Conservation (phyloP, 306 rosid species). For the Mimosa pudica region DNA sequence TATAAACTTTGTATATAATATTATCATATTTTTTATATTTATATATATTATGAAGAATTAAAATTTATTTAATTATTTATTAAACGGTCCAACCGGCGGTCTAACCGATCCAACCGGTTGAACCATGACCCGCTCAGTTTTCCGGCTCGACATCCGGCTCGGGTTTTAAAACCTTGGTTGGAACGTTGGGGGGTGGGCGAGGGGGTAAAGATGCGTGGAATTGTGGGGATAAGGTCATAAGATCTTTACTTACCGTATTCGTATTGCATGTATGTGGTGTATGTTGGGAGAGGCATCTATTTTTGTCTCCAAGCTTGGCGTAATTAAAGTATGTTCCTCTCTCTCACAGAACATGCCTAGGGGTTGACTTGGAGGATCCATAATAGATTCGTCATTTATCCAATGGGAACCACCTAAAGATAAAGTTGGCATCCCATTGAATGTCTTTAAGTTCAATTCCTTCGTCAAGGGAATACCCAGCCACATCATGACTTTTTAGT, state of each 20-base stretch:
- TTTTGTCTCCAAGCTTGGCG: slow-evolving; percentile 20
- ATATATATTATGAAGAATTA: no score
- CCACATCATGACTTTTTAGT: no score
- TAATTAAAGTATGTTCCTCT: slow-evolving; percentile 9
- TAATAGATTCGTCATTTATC: slow-evolving; percentile 46
- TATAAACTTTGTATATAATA: no score
- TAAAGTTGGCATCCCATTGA: slow-evolving; percentile 36
- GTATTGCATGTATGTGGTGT: background rate
- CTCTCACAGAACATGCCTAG: background rate
- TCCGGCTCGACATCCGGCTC: no score
- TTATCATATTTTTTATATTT: no score
- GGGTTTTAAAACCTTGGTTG: no score
- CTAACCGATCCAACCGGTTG: no score
- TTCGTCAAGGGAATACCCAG: no score
- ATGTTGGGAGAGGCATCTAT: slow-evolving; percentile 24
- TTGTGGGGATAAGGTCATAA: slow-evolving; percentile 35
- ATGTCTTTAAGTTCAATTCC: slow-evolving; percentile 36
- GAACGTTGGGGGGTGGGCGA: slow-evolving; percentile 31
- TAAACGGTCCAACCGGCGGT: no score
- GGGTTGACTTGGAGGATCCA: slow-evolving; percentile 45
- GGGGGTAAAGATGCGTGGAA: slow-evolving; percentile 32
- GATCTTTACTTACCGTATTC: slow-evolving; percentile 28
- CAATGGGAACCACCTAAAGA: slow-evolving; percentile 33
- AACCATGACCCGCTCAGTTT: no score
- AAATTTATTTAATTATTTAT: no score